Evolutionary conservation across 345 rosid genomes (phyloP), one percentile per base, ranked within the genome.

Genomic region (Corymbia maculata): DNA sequence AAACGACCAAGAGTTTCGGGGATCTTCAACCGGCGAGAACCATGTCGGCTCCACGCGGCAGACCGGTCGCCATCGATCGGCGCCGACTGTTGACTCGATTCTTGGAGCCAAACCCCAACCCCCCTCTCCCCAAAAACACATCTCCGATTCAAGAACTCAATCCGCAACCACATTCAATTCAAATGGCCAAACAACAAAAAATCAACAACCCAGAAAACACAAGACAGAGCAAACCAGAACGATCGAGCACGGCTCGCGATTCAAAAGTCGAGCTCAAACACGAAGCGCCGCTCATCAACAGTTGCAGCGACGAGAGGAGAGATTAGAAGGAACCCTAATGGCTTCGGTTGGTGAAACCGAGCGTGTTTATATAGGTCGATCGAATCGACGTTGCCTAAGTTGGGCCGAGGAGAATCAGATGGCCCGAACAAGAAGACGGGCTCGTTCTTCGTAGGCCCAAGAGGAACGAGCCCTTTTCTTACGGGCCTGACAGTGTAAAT

Each of bases 41-140:
- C 61, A 42, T 91, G 6, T 91, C 30, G 93, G 89, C 91, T 90
- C 91, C 91, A 90, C 86, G 93, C 89, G 90, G 90, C 93, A 89
- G 92, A 88, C 89, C 79, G 90, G 88, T 82, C 90, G 61, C 91
- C 88, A 89, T 86, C 49, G 51, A 44, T 10, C 51, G 91, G 92
- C 87, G 61, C 90, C 88, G 52, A 85, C 91, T 89, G 92, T 79
- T 88, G 91, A 90, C 92, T 89, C 91, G 24, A 36, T 70, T 88
- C 44, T 68, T 85, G 70, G 89, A 89, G 92, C 91, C 92, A 12
- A 22, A 75, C 80, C 30, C 44, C 47, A 13, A 28, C 15, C 49
- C 1, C 1, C 4, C 42, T 36, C 42, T 36, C 42, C 42, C 42
- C 42, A 36, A 36, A 36, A 36, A 36, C 42, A 44, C 26, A 75